Base-by-base conservation (phyloP, 2,329 filamentous ascomycete genomes). In the Byssochlamys sp. region DNA sequence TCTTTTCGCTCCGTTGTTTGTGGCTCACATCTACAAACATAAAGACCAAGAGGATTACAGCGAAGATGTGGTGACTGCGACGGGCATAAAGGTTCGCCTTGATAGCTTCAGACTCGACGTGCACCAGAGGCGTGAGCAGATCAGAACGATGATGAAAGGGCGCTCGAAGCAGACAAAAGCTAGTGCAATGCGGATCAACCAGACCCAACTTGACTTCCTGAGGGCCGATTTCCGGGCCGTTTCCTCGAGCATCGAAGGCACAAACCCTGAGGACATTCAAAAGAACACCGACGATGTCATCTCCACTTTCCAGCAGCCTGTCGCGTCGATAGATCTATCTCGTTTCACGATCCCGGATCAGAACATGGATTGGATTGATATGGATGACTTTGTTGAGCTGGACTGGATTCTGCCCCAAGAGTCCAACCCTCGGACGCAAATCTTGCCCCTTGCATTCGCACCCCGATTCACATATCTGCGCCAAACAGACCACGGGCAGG, bases 371-470 rank as follows among this genome's bases (percentile, higher is more conserved):
- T 99, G 94, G 94, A 91, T 99, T 61, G 94, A 99, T 68, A 97
- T 99, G 91, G 94, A 99, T 69, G 94, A 99, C 70, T 99, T 99
- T 73, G 91, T 99, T 29, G 94, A 99, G 71, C 78, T 99, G 25
- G 95, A 96, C 70, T 97, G 92, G 92, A 91, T 96, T 56, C 75
- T 96, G 26, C 92, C 92, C 0, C 88, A 90, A 12, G 90, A 95
- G 68, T 84, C 88, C 31, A 95, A 96, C 63, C 91, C 92, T 0
- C 88, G 95, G 63, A 97, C 92, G 0, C 91, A 94, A 71, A 99
- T 99, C 52, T 75, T 99, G 56, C 95, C 95, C 0, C 81, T 99
- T 7, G 91, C 89, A 0, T 97, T 87, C 66, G 90, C 92, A 24
- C 95, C 94, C n/a, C 84, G 94, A 1, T 89, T 99, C 67, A 97